Conservation (phyloP, 352 stramenopile species). For the Phytophthora sp. region DNA sequence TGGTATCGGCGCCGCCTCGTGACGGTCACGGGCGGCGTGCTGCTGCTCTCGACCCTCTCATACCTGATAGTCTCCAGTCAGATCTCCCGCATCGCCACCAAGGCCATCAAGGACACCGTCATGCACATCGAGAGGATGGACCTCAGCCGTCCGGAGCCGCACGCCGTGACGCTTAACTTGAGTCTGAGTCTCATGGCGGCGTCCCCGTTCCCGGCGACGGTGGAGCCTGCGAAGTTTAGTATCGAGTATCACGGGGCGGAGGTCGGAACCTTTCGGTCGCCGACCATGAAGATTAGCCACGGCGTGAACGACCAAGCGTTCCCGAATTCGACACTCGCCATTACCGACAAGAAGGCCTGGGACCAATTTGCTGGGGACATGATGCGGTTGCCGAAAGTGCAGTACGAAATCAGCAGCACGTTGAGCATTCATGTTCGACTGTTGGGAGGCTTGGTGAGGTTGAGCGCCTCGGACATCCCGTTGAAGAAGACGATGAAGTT, state of each 20-base stretch:
- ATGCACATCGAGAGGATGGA: conserved; percentile 72
- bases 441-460: conserved; percentile 52
- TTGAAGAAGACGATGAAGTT: conserved; percentile 67
- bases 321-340: conserved; percentile 54
- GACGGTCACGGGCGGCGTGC: conserved; percentile 8
- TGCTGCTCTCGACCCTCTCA: conserved; percentile 38
- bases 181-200: conserved; percentile 51
- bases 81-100: conserved; percentile 56
- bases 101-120: conserved; percentile 58
- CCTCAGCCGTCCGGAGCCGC: conserved; percentile 44
- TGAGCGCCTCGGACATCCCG: conserved; percentile 49
- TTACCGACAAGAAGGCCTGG: conserved; percentile 64
- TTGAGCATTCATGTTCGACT: conserved; percentile 64
- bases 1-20: conserved; percentile 35
- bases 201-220: conserved; percentile 56
- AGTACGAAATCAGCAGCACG: conserved; percentile 56
- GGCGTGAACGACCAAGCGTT: conserved; percentile 59
- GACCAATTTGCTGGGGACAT: conserved; percentile 72
- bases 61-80: conserved; percentile 58
- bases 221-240: conserved; percentile 53
- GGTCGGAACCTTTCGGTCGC: conserved; percentile 55
- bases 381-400: conserved; percentile 47
- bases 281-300: conserved; percentile 55
- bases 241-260: conserved; percentile 48
- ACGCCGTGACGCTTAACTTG: conserved; percentile 54